A percentile compares a stretch with the other conserved stretches of the same genome.
These are phyloP conservation scores for Colletotrichum tanaceti DNA, from an alignment of 2,329 filamentous ascomycete genomes.

Conservation along the genomic window DNA sequence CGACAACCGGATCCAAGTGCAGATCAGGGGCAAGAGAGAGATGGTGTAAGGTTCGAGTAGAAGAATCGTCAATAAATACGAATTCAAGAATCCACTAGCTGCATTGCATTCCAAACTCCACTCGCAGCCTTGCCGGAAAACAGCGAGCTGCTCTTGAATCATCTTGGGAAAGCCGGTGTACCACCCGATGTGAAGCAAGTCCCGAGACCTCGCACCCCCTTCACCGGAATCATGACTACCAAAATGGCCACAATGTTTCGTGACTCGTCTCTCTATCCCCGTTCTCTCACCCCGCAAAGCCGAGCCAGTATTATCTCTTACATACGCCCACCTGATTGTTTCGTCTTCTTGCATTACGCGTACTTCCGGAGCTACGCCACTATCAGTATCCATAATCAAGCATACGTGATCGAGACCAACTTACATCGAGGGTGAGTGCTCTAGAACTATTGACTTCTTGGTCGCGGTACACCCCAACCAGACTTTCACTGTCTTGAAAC, in stretches of 20 bases:
- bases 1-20: neutral
- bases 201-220: neutral
- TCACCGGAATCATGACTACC: conserved; percentile 15
- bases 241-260: conserved; percentile 22
- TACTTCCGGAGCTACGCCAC: conserved; percentile 34
- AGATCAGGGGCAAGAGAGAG: neutral
- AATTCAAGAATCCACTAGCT: conserved; percentile 24
- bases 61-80: conserved; percentile 12
- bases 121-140: conserved; percentile 18
- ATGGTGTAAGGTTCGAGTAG: neutral
- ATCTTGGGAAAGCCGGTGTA: neutral
- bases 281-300: neutral
- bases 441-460: conserved; percentile 93
- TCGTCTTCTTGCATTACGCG: conserved; percentile 10
- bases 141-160: conserved; percentile 23
- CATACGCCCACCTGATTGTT: neutral
- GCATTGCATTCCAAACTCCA: conserved; percentile 36
- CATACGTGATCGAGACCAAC: conserved; percentile 51
- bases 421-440: conserved; percentile 94
- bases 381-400: conserved; percentile 10
- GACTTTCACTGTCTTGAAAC: conserved; percentile 95
- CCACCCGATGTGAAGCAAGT: conserved; percentile 2
- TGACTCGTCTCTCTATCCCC: conserved; percentile 17
- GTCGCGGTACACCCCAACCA: conserved; percentile 96
- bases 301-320: neutral